Conservation (phyloP, 306 rosid genomes). For the Prunus salicina region DNA sequence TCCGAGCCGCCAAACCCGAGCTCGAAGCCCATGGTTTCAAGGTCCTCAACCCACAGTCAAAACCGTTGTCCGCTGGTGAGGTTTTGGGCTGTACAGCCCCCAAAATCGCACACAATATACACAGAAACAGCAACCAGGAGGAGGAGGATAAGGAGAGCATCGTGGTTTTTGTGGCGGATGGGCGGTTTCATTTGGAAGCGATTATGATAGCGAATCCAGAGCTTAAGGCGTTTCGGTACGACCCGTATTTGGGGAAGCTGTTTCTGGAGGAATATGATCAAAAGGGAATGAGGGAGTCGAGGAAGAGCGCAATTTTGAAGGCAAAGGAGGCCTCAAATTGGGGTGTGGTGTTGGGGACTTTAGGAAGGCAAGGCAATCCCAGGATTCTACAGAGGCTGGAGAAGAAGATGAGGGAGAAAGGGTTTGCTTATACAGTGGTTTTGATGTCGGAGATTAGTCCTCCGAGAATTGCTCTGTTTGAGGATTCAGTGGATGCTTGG, state of each 20-base stretch:
- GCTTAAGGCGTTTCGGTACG: conserved; percentile 68
- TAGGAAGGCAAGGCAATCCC: conserved; percentile 97
- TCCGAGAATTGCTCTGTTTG: conserved; percentile 56
- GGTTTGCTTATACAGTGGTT: conserved; percentile 57
- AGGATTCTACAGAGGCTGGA: conserved; percentile 78
- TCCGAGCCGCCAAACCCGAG: conserved; percentile 63
- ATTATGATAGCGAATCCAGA: conserved; percentile 92
- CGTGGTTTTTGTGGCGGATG: conserved; percentile 79
- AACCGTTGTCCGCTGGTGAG: conserved; percentile 87
- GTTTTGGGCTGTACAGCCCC: conserved; percentile 96
- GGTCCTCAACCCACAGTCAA: conserved; percentile 79
- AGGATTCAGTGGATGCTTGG: conserved; percentile 91
- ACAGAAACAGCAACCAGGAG: background rate
- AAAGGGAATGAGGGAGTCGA: conserved; percentile 66
- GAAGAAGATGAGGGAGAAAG: conserved; percentile 62
- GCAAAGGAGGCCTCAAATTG: conserved; percentile 61
- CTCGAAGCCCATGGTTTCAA: conserved; percentile 66
- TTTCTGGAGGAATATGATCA: conserved; percentile 90
- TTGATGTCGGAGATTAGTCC: conserved; percentile 95
- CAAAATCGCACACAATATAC: conserved; percentile 32
- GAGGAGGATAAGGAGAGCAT: conserved; percentile 31
- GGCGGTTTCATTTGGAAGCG: conserved; percentile 90
- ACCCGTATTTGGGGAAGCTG: conserved; percentile 80
- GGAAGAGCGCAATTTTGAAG: conserved; percentile 59
- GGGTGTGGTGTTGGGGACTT: conserved; percentile 84